Conservation (phyloP, 768 basidiomycete species). For the Macrolepiota fuliginosa region DNA sequence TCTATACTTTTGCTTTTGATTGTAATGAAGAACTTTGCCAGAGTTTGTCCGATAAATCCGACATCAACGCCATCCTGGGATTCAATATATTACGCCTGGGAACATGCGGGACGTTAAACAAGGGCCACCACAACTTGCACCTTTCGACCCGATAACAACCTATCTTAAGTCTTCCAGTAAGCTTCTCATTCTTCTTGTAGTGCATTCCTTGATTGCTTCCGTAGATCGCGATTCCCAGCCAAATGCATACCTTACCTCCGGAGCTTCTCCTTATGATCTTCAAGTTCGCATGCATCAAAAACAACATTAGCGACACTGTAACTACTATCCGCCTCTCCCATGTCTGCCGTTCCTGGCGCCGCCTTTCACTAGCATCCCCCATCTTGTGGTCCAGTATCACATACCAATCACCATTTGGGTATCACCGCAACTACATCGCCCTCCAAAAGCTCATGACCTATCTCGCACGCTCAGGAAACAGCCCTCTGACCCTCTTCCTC, state of each 20-base stretch:
- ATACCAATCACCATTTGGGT: constrained; percentile 11
- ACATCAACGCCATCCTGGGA: constrained; percentile 10
- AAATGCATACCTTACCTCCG: constrained; percentile 2
- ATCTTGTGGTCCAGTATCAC: constrained; percentile 12
- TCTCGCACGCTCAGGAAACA: constrained; percentile 5
- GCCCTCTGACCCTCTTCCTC: constrained; percentile 7
- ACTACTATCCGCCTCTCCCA: constrained; percentile 10
- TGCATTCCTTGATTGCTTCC: neutral
- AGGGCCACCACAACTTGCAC: neutral
- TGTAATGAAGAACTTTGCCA: neutral
- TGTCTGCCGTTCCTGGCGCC: constrained; percentile 12
- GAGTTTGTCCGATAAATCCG: constrained; percentile 1
- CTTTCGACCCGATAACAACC: neutral
- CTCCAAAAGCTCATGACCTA: constrained; percentile 13
- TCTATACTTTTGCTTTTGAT: neutral
- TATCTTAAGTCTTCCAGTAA: neutral
- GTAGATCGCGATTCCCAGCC: neutral
- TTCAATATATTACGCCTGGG: constrained; percentile 5
- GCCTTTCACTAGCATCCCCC: constrained; percentile 8
- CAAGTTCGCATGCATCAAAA: constrained; percentile 6
- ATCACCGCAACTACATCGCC: constrained; percentile 9
- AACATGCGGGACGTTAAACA: constrained; percentile 8
- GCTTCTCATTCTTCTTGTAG: neutral
- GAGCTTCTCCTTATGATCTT: constrained; percentile 15
- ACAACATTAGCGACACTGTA: constrained; percentile 2